Evolutionary conservation across 257 asterid species (phyloP), one percentile per base, ranked within the genome.

Genomic region (Solanum tarijense): DNA sequence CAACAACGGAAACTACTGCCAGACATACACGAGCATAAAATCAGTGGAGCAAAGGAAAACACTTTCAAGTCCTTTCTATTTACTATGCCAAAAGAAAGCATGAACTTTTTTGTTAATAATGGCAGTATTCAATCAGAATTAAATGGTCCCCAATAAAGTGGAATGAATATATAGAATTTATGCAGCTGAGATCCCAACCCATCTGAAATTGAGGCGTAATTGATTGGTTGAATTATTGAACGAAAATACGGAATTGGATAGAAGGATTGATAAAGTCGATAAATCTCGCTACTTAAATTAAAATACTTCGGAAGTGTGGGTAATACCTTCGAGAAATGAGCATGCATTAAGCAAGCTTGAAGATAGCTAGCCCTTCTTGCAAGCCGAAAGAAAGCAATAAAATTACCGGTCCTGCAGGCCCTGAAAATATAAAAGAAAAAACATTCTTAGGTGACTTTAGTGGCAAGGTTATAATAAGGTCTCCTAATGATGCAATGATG

Each of bases 271-370:
- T 18, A 10, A 27, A 46, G 29, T 81, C 69, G 1, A 66, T 34
- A 39, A 39, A 87, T 35, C 65, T 21, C 86, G 66, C n/a, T 25
- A 29, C 66, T 58, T 20, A 38, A 68, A 71, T 38, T 41, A 66
- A 71, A 62, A 71, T 32, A 85, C 18, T 27, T 14, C 12, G 83
- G 21, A 89, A 84, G 76, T 72, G 89, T 60, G 88, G 86, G n/a
- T 69, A 88, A 85, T 92, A 97, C 99, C 98, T 97, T 97, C 39
- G 99, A 94, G 90, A 97, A 97, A 93, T 97, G 99, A 87, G 99
- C 99, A 90, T 97, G 99, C 98, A 96, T 97, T 88, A 97, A 91
- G 92, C 99, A 97, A 71, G 98, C 98, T 90, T 97, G 99, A 91
- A 97, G 97, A 92, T 94, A 97, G 91, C 96, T 96, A 87, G 98